Conservation (phyloP, 1,284 basidiomycete genomes). For the Melanopsichium pennsylvanicum region DNA sequence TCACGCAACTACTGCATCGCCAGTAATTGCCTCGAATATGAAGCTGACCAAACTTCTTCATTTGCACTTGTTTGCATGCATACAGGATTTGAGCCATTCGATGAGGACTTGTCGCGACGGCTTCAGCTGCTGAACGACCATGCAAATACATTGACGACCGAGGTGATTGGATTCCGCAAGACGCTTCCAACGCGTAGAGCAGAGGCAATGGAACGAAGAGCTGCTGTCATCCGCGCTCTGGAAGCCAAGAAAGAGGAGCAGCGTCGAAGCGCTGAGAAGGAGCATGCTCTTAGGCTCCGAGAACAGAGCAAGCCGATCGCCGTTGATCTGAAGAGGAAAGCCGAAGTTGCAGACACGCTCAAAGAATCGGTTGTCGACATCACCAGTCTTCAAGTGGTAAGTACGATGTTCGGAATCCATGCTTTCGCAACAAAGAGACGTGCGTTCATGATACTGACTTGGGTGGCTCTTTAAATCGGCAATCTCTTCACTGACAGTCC, state of each 20-base stretch:
- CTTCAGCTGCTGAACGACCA: constrained; percentile 36
- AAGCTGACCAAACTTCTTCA: neutral
- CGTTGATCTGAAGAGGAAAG: constrained; percentile 37
- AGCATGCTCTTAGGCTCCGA: constrained; percentile 16
- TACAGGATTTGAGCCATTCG: constrained; percentile 37
- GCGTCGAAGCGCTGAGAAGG: constrained; percentile 22
- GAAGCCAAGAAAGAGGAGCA: constrained; percentile 42
- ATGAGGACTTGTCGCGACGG: constrained; percentile 36
- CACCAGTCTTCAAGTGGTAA: constrained; percentile 38
- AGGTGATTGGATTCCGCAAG: constrained; percentile 40
- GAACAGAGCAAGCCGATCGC: constrained; percentile 22
- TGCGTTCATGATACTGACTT: too few relatives aligned
- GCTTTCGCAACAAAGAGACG: too few relatives aligned
- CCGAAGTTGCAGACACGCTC: constrained; percentile 36
- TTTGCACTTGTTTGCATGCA: neutral
- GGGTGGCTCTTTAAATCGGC: too few relatives aligned
- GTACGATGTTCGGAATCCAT: too few relatives aligned
- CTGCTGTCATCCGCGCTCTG: constrained; percentile 28
- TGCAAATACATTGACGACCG: constrained; percentile 35
- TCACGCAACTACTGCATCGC: too few relatives aligned
- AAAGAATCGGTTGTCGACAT: constrained; percentile 38
- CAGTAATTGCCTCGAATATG: neutral
- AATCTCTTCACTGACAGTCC: constrained; percentile 25
- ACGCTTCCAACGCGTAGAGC: constrained; percentile 32
- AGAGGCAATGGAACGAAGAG: constrained; percentile 36